A percentile compares a stretch with the other conserved stretches of the same genome.
Evolutionary conservation across 2,329 filamentous ascomycete genomes (phyloP).

Genomic region (Elsinoe perseae): DNA sequence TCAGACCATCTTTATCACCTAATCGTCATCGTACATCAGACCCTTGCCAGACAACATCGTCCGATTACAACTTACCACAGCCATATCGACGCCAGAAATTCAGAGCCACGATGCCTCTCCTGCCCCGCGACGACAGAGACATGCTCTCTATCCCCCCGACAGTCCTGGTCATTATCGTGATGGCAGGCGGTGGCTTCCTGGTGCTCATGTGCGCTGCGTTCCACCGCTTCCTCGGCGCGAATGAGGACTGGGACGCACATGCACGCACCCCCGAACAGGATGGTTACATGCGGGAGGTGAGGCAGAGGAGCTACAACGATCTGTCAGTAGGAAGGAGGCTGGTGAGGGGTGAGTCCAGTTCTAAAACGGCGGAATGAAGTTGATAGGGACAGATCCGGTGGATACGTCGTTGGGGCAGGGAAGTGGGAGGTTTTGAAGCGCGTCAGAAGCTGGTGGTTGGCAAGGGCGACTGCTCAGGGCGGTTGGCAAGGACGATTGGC

Average conservation of each 20-base stretch:
- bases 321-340: neutral
- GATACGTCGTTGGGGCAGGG: neutral
- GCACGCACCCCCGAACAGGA: conserved; percentile 12
- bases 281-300: conserved; percentile 10
- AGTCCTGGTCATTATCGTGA: conserved; percentile 4
- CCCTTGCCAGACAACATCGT: no score
- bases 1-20: no score
- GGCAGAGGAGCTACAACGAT: conserved; percentile 11
- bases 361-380: neutral
- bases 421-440: neutral
- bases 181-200: conserved; percentile 11
- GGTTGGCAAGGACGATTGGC: neutral
- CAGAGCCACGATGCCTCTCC: neutral
- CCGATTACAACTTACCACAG: neutral
- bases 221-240: conserved; percentile 2
- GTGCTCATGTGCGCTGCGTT: conserved; percentile 14
- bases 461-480: no score
- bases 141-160: conserved; percentile 4
- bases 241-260: neutral
- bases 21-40: neutral
- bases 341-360: neutral
- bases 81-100: neutral
- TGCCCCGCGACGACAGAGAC: neutral
- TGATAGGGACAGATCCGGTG: neutral
- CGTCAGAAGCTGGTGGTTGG: no score